Evolutionary conservation across 2,329 filamentous ascomycete genomes (phyloP), one percentile per base, ranked within the genome.

Genomic region (Aspergillus intermedius): DNA sequence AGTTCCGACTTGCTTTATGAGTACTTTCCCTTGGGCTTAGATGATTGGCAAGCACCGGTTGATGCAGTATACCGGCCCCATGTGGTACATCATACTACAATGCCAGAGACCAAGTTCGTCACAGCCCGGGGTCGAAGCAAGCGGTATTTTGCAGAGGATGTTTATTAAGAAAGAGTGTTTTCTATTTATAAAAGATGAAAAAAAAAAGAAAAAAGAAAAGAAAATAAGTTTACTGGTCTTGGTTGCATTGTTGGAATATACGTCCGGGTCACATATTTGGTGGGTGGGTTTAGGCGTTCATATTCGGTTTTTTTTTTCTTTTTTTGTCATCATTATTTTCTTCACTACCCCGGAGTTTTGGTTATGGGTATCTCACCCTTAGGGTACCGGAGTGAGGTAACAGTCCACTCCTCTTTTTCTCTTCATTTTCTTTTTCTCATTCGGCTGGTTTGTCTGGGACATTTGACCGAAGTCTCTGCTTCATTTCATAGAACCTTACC

Each of bases 31-130:
- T 76, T 97, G 13, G 90, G 86, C 44, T 73, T 95, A 50, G 90
- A 96, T 65, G 91, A 96, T 62, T 96, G 81, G 84, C 89, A 91
- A 81, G 87, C 87, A 2, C 89, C 88, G 1, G 88, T 94, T 3
- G 89, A 95, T 67, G 89, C 89, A 4, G 85, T 95, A 13, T 95
- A 95, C 65, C 78, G 89, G 44, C 91, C 91, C 5, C 91, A 96
- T 66, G 88, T 95, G 13, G 91, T 96, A 3, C 91, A 97, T 69
- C 91, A 96, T 65, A 91, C 87, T 13, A 79, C 65, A 42, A 75
- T 86, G 43, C 83, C 84, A 4, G 84, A 88, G 58, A 77, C 86
- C 59, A 87, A 87, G 62, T 83, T 84, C 2, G 80, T 85, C 53
- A 80, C 84, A 58, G 73, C 81, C 2, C 75, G 79, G 58, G 84